phyloP scores from a whole-genome alignment of 345 rosid genomes.

The Citrus hindsii region DNA sequence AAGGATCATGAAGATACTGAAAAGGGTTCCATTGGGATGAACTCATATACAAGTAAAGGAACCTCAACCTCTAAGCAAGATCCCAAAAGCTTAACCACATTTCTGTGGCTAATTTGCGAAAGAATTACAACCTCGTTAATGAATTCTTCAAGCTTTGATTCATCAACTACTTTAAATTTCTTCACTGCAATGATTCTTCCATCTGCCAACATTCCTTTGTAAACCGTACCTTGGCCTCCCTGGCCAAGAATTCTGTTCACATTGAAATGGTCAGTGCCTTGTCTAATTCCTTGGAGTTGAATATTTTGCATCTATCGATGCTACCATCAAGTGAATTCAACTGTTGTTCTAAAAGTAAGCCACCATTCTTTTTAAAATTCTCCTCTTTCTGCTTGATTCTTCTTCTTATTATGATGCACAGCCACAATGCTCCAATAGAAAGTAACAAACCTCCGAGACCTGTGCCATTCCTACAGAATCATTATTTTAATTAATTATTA shows the following conservation, averaged over 20 bases:
- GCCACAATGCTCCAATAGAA: neutral
- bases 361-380: neutral
- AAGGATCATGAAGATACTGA: neutral
- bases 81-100: slow-evolving; percentile 3
- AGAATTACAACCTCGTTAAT: neutral
- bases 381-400: neutral
- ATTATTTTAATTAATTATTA: neutral
- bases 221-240: too few relatives aligned
- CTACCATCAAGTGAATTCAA: neutral
- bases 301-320: neutral
- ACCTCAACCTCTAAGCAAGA: neutral
- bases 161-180: neutral
- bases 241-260: neutral
- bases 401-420: neutral
- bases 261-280: neutral
- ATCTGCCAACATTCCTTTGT: too few relatives aligned
- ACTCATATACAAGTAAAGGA: neutral
- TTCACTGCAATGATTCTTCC: neutral
- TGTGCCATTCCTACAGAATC: neutral
- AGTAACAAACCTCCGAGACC: neutral
- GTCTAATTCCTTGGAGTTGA: neutral
- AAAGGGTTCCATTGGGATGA: slow-evolving; percentile 7
- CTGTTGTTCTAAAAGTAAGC: neutral
- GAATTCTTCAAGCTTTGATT: neutral
- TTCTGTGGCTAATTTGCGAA: neutral